Evolutionary conservation across 129 eudicot species (phyloP).

Genomic region (Tanacetum coccineum): DNA sequence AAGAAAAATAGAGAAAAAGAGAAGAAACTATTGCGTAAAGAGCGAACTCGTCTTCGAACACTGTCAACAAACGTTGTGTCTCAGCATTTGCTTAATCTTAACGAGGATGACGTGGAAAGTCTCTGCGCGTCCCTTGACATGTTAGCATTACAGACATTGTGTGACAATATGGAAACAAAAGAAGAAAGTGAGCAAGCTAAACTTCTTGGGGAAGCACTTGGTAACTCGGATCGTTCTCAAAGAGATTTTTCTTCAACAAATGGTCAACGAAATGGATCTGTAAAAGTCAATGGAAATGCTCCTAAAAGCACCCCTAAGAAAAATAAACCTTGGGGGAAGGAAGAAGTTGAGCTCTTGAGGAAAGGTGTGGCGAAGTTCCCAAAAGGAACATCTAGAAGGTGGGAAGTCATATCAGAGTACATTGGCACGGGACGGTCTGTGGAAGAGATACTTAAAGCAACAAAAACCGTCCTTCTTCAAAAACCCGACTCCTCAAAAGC

Average conservation of each 20-base stretch:
- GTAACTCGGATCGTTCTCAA: constrained; percentile 28
- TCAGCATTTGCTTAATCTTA: constrained; percentile 48
- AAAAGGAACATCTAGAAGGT: constrained; percentile 91
- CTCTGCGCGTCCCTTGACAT: constrained; percentile 68
- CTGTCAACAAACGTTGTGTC: constrained; percentile 48
- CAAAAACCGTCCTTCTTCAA: constrained; percentile 87
- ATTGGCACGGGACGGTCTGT: constrained; percentile 77
- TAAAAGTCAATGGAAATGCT: constrained; percentile 32
- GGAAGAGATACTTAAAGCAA: constrained; percentile 93
- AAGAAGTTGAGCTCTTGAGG: constrained; percentile 83
- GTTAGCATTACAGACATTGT: constrained; percentile 48
- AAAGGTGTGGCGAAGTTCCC: constrained; percentile 82
- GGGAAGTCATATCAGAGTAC: constrained; percentile 96
- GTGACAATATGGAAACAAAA: constrained; percentile 65
- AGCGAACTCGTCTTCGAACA: constrained; percentile 68
- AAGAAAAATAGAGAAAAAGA: constrained; percentile 86
- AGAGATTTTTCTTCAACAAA: constrained; percentile 28
- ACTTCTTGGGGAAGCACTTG: constrained; percentile 43
- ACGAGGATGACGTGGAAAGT: constrained; percentile 63
- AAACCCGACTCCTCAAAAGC: constrained; percentile 94
- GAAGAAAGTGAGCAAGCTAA: constrained; percentile 54
- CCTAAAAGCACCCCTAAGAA: constrained; percentile 32
- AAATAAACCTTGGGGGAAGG: constrained; percentile 80
- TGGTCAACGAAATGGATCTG: constrained; percentile 47
- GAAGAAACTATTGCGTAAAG: constrained; percentile 86